Percentiles rank a stretch among this genome's conserved stretches.
These are phyloP conservation scores for Podila epicladia DNA, from an alignment of 192 early-diverging fungal genomes.

Conservation along the genomic window DNA sequence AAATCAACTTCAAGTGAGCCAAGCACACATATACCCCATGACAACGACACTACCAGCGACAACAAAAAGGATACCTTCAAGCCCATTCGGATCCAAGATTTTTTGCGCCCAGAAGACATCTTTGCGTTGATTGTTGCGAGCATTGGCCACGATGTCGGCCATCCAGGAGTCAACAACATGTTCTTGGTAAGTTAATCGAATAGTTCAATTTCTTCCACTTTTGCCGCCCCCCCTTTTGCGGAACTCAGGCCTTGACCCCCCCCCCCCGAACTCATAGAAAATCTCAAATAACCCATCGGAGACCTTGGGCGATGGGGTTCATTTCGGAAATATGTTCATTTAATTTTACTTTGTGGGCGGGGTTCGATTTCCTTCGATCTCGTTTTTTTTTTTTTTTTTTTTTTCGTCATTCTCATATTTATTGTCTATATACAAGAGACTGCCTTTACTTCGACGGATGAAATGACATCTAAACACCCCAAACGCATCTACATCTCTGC, in stretches of 20 bases:
- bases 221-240: background rate
- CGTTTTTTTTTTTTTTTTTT: no score
- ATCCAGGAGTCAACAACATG: conserved; percentile 95
- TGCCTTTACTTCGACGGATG: no score
- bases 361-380: background rate
- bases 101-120: conserved; percentile 65
- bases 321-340: no score
- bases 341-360: no score
- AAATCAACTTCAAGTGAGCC: conserved; percentile 9
- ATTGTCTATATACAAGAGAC: no score
- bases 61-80: conserved; percentile 13
- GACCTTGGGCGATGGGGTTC: no score
- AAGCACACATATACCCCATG: conserved; percentile 32
- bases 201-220: background rate
- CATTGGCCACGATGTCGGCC: conserved; percentile 86
- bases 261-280: no score
- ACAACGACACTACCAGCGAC: conserved; percentile 13
- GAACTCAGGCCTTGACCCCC: no score
- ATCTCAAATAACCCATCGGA: no score
- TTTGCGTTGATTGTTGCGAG: conserved; percentile 80
- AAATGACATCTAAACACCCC: no score
- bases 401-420: no score
- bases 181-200: conserved; percentile 71
- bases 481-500: no score
- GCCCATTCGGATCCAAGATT: conserved; percentile 56